Percentiles rank a stretch among this genome's conserved stretches.
These are phyloP conservation scores for Aspergillus bertholletiae DNA, from an alignment of 495 filamentous ascomycete species.

Conservation along the genomic window DNA sequence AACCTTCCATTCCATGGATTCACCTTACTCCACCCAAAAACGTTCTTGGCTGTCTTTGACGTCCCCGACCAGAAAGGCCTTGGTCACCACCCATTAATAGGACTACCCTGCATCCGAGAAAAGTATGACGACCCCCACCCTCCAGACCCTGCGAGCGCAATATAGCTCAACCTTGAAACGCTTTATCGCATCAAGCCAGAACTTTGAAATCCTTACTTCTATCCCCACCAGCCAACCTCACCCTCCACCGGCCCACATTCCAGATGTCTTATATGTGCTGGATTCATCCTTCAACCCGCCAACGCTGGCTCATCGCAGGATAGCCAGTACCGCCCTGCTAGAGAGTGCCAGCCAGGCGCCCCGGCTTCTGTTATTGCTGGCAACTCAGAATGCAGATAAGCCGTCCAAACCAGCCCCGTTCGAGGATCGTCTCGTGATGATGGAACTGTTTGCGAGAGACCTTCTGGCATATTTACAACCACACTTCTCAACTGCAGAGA, in stretches of 20 bases:
- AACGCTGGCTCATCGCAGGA: slow-evolving; percentile 73
- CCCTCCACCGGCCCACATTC: slow-evolving; percentile 13
- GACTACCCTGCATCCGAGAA: neutral
- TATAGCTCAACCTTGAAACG: slow-evolving; percentile 48
- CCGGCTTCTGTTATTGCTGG: slow-evolving; percentile 75
- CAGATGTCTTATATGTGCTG: slow-evolving; percentile 69
- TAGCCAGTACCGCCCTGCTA: slow-evolving; percentile 65
- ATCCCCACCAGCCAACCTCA: slow-evolving; percentile 30
- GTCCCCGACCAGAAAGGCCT: too few species aligned
- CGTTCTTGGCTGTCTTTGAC: neutral
- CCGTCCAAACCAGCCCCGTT: slow-evolving; percentile 78
- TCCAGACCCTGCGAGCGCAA: slow-evolving; percentile 27
- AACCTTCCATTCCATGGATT: slow-evolving; percentile 2
- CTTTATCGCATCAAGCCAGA: slow-evolving; percentile 53
- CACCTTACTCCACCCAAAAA: neutral
- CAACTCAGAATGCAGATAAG: slow-evolving; percentile 93
- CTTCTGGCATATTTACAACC: slow-evolving; percentile 37
- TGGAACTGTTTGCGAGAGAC: slow-evolving; percentile 74
- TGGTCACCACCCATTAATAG: too few species aligned
- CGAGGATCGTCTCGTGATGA: slow-evolving; percentile 79
- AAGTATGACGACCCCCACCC: slow-evolving; percentile 30
- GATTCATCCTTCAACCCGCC: slow-evolving; percentile 97
- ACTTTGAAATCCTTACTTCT: slow-evolving; percentile 59
- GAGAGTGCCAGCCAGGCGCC: slow-evolving; percentile 30
- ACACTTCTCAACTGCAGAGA: neutral